Evolutionary conservation across 805 yeast genomes (phyloP).

Genomic region (Candida gorgasii): DNA sequence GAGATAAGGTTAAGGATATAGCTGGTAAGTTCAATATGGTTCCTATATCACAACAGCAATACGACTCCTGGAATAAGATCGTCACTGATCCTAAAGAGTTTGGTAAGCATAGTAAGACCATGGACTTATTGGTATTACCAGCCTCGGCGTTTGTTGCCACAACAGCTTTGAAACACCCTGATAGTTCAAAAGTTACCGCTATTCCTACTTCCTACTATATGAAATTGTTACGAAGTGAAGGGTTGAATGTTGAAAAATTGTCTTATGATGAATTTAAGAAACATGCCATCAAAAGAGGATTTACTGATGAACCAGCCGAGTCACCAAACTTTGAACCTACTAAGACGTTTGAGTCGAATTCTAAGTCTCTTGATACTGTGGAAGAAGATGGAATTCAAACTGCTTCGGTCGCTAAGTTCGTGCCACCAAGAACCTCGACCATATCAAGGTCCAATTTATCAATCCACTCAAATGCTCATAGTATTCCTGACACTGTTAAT

Average conservation of each 20-base stretch:
- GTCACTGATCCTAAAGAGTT: constrained; percentile 27
- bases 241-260: constrained; percentile 45
- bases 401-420: constrained; percentile 15
- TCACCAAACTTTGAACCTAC: background rate
- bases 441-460: constrained; percentile 29
- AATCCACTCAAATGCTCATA: constrained; percentile 24
- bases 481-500: constrained; percentile 33
- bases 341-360: too few species aligned
- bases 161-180: constrained; percentile 56
- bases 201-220: constrained; percentile 66
- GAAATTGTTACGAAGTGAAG: constrained; percentile 50
- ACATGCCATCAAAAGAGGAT: constrained; percentile 54
- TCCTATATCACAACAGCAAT: constrained; percentile 15
- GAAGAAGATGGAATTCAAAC: constrained; percentile 11
- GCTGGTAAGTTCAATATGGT: constrained; percentile 45
- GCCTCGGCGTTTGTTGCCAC: constrained; percentile 62
- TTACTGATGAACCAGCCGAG: constrained; percentile 24
- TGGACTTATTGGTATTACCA: constrained; percentile 59
- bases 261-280: constrained; percentile 45
- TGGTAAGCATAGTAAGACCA: constrained; percentile 39
- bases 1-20: constrained; percentile 17
- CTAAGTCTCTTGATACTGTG: constrained; percentile 21
- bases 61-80: constrained; percentile 11
- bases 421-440: constrained; percentile 10
- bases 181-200: constrained; percentile 57